phyloP scores from a whole-genome alignment of 2,329 filamentous ascomycete species.

The Pseudogymnoascus sp. region DNA sequence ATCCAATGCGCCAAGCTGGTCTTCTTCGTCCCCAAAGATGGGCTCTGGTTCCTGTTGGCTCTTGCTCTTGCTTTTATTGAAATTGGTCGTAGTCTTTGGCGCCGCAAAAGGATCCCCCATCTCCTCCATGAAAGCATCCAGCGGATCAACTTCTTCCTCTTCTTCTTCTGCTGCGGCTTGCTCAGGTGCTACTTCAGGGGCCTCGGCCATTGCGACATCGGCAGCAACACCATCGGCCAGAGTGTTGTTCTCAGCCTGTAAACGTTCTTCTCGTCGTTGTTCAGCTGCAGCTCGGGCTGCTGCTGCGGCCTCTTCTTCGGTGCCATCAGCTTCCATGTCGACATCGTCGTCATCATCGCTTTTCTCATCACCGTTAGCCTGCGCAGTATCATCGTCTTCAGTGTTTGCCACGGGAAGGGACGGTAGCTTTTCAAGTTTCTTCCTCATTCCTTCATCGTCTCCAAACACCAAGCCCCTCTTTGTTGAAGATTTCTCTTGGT shows the following conservation, averaged over 20 bases:
- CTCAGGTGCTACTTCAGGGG: slow-evolving; percentile 19
- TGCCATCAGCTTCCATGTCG: slow-evolving; percentile 66
- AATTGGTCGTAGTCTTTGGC: slow-evolving; percentile 30
- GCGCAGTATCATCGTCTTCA: slow-evolving; percentile 46
- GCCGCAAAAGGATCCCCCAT: slow-evolving; percentile 44
- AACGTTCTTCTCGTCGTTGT: slow-evolving; percentile 69
- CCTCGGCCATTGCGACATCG: slow-evolving; percentile 31
- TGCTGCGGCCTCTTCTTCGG: slow-evolving; percentile 80
- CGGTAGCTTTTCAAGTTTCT: slow-evolving; percentile 87
- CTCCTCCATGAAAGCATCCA: slow-evolving; percentile 90
- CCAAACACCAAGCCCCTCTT: slow-evolving; percentile 78
- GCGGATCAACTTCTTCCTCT: slow-evolving; percentile 74
- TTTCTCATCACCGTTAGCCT: slow-evolving; percentile 52
- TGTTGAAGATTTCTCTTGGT: slow-evolving; percentile 57
- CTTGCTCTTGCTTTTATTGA: slow-evolving; percentile 29
- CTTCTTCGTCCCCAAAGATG: slow-evolving; percentile 82
- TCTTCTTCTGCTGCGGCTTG: slow-evolving; percentile 38
- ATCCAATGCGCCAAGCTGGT: slow-evolving; percentile 54
- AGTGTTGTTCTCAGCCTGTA: slow-evolving; percentile 37
- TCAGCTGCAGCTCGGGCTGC: slow-evolving; percentile 80
- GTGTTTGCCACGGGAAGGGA: slow-evolving; percentile 60
- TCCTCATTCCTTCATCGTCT: slow-evolving; percentile 78
- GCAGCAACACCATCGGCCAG: slow-evolving; percentile 19
- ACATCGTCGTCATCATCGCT: slow-evolving; percentile 63
- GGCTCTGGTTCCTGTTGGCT: slow-evolving; percentile 66